These are phyloP conservation scores for Fraxinus platypoda DNA, from an alignment of 305 asterid species.

Conservation along the genomic window DNA sequence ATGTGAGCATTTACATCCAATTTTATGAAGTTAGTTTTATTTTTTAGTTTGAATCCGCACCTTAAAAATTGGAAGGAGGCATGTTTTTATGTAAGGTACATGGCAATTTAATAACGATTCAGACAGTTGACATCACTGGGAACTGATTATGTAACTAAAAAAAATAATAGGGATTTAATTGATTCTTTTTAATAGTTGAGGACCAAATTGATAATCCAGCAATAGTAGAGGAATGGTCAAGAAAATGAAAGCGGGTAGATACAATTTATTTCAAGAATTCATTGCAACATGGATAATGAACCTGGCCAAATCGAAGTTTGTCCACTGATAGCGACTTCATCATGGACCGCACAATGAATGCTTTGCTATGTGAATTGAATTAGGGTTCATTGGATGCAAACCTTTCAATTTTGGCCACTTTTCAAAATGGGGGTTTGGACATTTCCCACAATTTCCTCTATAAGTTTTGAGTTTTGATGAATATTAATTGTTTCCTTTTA, in stretches of 20 bases:
- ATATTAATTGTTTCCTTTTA: too few relatives aligned
- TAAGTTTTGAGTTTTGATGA: too few relatives aligned
- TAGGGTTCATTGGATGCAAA: too few relatives aligned
- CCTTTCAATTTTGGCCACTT: too few relatives aligned
- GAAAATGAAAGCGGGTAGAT: background rate
- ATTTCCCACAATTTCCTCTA: too few relatives aligned
- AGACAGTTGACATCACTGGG: background rate
- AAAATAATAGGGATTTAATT: background rate
- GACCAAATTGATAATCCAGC: background rate
- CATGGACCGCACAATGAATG: background rate
- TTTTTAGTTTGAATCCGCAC: background rate
- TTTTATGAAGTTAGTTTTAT: background rate
- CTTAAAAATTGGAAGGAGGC: background rate
- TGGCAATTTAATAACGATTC: background rate
- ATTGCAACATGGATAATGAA: background rate
- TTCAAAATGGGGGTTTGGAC: too few relatives aligned
- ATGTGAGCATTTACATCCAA: background rate
- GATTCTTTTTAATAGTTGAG: background rate
- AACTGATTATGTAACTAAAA: too few relatives aligned
- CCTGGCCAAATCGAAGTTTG: background rate
- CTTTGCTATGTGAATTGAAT: background rate
- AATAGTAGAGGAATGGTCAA: background rate
- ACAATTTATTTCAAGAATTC: background rate
- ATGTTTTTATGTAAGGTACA: background rate
- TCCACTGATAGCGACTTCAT: background rate